Conservation (phyloP, 2,329 filamentous ascomycete species). For the Trichoderma gracile region DNA sequence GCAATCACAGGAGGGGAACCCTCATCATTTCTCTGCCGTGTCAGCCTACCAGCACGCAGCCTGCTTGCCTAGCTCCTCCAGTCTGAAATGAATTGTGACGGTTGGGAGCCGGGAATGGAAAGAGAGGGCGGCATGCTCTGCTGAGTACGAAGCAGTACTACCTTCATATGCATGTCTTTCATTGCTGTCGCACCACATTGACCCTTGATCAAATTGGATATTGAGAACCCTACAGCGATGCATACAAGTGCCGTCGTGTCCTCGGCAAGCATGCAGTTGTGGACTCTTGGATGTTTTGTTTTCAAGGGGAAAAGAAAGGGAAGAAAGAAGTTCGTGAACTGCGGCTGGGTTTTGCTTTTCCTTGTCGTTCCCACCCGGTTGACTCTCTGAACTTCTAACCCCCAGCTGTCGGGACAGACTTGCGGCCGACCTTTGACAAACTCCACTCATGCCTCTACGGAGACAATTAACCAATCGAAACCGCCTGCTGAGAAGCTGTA, state of each 20-base stretch:
- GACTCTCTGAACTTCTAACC: constrained; percentile 12
- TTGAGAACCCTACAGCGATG: not conserved
- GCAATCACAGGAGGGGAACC: constrained; percentile 16
- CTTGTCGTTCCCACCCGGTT: not conserved
- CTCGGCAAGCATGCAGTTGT: not conserved
- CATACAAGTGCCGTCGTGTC: not conserved
- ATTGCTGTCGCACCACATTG: constrained; percentile 19
- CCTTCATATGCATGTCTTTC: not conserved
- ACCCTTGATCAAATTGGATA: constrained; percentile 12
- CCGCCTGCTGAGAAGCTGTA: not conserved
- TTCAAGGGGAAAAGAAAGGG: constrained; percentile 1
- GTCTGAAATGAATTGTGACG: constrained; percentile 6
- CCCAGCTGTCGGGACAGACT: constrained; percentile 16
- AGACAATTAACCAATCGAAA: constrained; percentile 21
- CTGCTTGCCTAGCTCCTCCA: constrained; percentile 1
- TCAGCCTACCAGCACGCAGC: constrained; percentile 14
- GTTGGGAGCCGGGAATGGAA: not conserved
- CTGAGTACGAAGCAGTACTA: not conserved
- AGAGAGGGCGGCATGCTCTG: not conserved
- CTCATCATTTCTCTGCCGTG: not conserved
- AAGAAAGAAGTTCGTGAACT: constrained; percentile 12
- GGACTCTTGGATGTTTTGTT: not conserved
- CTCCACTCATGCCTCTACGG: constrained; percentile 18
- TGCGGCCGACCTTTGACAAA: constrained; percentile 22
- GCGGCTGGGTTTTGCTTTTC: constrained; percentile 14